Conservation (phyloP, 2,329 filamentous ascomycete genomes). For the Cytospora piceicola region DNA sequence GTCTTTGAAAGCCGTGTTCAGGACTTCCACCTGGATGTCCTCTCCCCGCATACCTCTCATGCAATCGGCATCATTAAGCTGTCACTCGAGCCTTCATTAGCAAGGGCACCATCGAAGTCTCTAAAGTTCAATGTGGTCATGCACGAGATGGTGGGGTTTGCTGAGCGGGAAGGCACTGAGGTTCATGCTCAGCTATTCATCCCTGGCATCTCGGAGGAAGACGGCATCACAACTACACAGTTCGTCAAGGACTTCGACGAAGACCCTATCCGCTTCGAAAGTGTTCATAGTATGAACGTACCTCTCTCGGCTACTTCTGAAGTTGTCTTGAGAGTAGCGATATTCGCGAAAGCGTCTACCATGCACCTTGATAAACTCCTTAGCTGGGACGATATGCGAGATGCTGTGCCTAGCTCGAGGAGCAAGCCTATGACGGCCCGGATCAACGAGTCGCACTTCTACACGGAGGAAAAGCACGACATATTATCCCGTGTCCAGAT, state of each 20-base stretch:
- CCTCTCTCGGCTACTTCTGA: conserved; percentile 76
- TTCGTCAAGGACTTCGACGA: conserved; percentile 96
- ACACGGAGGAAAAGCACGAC: conserved; percentile 90
- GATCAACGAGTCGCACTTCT: conserved; percentile 90
- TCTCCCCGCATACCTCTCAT: conserved; percentile 89
- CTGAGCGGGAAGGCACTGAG: conserved; percentile 91
- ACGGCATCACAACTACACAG: conserved; percentile 91
- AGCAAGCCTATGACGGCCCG: conserved; percentile 63
- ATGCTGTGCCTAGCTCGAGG: conserved; percentile 66
- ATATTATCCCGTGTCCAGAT: conserved; percentile 87
- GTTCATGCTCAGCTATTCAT: conserved; percentile 98
- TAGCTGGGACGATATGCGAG: conserved; percentile 98
- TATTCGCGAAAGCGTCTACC: conserved; percentile 86
- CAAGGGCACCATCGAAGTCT: conserved; percentile 87
- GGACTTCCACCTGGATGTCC: conserved; percentile 88
- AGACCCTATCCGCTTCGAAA: conserved; percentile 89
- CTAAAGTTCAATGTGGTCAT: conserved; percentile 99
- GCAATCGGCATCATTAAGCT: conserved; percentile 89
- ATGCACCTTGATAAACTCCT: conserved; percentile 97
- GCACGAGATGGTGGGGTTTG: conserved; percentile 93
- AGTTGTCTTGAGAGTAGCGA: conserved; percentile 79
- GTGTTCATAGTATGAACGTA: conserved; percentile 96
- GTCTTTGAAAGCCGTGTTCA: conserved; percentile 95
- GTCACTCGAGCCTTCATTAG: conserved; percentile 90
- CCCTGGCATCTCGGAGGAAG: conserved; percentile 85